These are phyloP conservation scores for Syzygium aqueum DNA, from an alignment of 345 rosid genomes.

Conservation along the genomic window DNA sequence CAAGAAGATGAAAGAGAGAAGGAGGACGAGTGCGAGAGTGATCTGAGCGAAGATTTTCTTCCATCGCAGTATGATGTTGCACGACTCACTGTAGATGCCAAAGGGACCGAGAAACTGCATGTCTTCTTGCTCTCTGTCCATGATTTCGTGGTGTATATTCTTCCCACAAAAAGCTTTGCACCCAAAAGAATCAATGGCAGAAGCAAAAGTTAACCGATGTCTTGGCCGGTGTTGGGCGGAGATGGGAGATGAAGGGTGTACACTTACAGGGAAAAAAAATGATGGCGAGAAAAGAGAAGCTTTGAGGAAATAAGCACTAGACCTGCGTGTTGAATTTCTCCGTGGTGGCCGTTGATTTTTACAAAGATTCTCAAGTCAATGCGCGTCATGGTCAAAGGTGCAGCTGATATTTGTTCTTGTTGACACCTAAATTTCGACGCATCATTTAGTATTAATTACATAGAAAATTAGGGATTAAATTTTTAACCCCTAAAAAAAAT, in stretches of 20 bases:
- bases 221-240: no score
- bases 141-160: neutral
- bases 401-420: neutral
- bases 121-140: slow-evolving; percentile 46
- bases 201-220: neutral
- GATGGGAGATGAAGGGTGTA: neutral
- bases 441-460: no score
- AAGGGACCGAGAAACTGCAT: slow-evolving; percentile 34
- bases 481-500: no score
- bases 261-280: neutral
- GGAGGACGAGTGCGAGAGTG: slow-evolving; percentile 33
- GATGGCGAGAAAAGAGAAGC: neutral
- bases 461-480: no score
- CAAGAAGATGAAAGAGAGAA: slow-evolving; percentile 37
- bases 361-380: neutral
- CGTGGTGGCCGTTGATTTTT: neutral
- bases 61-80: slow-evolving; percentile 33
- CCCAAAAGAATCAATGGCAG: neutral
- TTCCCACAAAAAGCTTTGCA: neutral
- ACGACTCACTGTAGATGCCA: slow-evolving; percentile 33
- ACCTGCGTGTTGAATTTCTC: neutral
- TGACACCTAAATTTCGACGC: no score
- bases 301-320: neutral
- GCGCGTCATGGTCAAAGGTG: neutral
- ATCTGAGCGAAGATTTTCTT: slow-evolving; percentile 37